phyloP scores from a whole-genome alignment of 2,329 filamentous ascomycete genomes.

The Sporothrix sp. region DNA sequence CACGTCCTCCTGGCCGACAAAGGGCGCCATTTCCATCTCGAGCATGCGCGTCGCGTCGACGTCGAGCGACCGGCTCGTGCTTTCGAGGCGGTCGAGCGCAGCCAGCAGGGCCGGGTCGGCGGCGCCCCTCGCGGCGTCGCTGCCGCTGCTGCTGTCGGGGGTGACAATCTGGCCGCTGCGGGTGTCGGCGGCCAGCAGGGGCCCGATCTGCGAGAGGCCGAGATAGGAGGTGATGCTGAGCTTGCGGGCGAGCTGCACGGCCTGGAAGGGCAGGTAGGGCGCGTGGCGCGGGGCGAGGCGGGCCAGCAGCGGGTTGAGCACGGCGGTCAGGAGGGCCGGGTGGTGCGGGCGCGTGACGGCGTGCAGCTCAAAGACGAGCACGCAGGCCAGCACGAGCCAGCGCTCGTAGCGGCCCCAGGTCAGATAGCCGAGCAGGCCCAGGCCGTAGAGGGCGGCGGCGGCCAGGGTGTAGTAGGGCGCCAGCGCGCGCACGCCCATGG shows the following conservation, averaged over 20 bases:
- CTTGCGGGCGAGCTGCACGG: constrained; percentile 65
- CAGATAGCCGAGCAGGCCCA: constrained; percentile 57
- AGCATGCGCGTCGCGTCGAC: constrained; percentile 61
- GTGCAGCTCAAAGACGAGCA: constrained; percentile 49
- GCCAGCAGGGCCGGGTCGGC: constrained; percentile 43
- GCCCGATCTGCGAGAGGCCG: constrained; percentile 71
- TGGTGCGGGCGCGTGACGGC: constrained; percentile 44
- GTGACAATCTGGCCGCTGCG: constrained; percentile 20
- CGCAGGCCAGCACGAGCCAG: constrained; percentile 46
- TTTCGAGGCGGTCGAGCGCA: constrained; percentile 58
- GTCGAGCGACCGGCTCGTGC: constrained; percentile 49
- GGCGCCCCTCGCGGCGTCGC: constrained; percentile 25
- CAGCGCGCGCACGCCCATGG: constrained; percentile 49
- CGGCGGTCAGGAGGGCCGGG: constrained; percentile 30
- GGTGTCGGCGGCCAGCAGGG: constrained; percentile 43
- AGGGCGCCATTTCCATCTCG: constrained; percentile 72
- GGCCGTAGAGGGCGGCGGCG: constrained; percentile 47
- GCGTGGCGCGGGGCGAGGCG: constrained; percentile 34
- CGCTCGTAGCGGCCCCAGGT: constrained; percentile 58
- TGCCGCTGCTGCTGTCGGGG: constrained; percentile 22
- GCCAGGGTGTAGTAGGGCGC: constrained; percentile 52
- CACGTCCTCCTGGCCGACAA: constrained; percentile 59
- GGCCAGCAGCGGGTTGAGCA: constrained; percentile 27
- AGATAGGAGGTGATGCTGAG: constrained; percentile 71
- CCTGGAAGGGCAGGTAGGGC: constrained; percentile 74